Evolutionary conservation across 1,284 basidiomycete genomes (phyloP).

Genomic region (Naganishia albida): DNA sequence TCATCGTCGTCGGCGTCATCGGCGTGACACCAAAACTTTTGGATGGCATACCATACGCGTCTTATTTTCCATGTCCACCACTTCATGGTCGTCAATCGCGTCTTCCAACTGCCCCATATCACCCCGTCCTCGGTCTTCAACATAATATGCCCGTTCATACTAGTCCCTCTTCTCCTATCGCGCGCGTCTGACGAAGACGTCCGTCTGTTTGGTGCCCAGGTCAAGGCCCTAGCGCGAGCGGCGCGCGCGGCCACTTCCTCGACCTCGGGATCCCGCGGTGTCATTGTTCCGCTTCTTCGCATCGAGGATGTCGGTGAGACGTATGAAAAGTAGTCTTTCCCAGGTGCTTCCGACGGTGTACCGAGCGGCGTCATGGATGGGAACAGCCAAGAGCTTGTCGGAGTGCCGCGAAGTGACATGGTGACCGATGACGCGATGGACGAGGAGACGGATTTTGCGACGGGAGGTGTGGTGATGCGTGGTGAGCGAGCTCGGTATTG

Average conservation of each 20-base stretch:
- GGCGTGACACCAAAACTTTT: conserved; percentile 29
- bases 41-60: conserved; percentile 24
- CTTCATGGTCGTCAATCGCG: conserved; percentile 19
- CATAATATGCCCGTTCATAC: conserved; percentile 6
- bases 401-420: conserved; percentile 20
- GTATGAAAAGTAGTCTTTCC: conserved; percentile 26
- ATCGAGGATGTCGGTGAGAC: conserved; percentile 6
- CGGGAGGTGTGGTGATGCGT: conserved; percentile 5
- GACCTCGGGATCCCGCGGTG: conserved; percentile 27
- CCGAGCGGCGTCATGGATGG: conserved; percentile 22
- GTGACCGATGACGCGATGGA: conserved; percentile 16
- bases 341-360: conserved; percentile 19
- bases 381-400: conserved; percentile 18
- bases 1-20: conserved; percentile 26
- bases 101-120: conserved; percentile 27
- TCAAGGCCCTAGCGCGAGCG: conserved; percentile 24
- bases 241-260: conserved; percentile 28
- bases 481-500: conserved; percentile 17
- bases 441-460: conserved; percentile 5
- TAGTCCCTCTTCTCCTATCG: not conserved
- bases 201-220: conserved; percentile 25
- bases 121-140: conserved; percentile 31
- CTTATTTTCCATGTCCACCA: conserved; percentile 32
- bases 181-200: conserved; percentile 10
- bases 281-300: conserved; percentile 21